Base-by-base conservation (phyloP, 345 rosid genomes). In the Theobroma cacao region DNA sequence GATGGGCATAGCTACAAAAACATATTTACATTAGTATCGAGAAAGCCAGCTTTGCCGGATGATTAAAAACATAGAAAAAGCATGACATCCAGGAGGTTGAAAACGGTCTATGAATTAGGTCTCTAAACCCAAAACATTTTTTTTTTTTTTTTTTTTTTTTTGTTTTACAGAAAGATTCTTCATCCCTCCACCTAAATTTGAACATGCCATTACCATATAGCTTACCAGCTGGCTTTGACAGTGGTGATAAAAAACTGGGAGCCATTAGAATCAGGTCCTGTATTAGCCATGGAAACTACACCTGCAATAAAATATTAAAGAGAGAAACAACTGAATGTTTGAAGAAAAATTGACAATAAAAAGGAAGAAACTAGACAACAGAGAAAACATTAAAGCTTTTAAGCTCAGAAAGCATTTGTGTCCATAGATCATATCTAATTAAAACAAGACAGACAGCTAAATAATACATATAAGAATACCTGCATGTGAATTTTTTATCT, bases 211-310 rank as follows among this genome's bases (percentile, higher is more conserved):
- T 20, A 20, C 2, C 47, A 36, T 72, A 64, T 52, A 79, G 50
- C 88, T 78, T 95, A 95, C 99, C 99, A 96, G 89, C 91, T 86
- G 84, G 99, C 90, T 86, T 96, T 96, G 70, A 94, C 83, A 1
- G 99, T 91, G 72, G 98, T 91, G 81, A 96, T 94, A 78, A 91
- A 96, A 84, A 96, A 96, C 89, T 96, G 99, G 0, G 95, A 96
- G 77, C 99, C 99, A 81, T 94, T 96, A 43, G 98, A 91, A 86
- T 96, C 90, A 1, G 94, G 97, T 48, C 99, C 97, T 41, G 97
- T 81, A 84, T 94, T 96, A 75, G 82, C 98, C 99, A 96, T 96
- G 36, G 98, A 92, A 75, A 96, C 95, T 61, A 86, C 92, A 64
- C 99, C 99, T 94, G 71, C 33, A 77, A 78, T 31, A 62, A 52